phyloP scores from a whole-genome alignment of 2,329 filamentous ascomycete species.

The Endothia cerciana region DNA sequence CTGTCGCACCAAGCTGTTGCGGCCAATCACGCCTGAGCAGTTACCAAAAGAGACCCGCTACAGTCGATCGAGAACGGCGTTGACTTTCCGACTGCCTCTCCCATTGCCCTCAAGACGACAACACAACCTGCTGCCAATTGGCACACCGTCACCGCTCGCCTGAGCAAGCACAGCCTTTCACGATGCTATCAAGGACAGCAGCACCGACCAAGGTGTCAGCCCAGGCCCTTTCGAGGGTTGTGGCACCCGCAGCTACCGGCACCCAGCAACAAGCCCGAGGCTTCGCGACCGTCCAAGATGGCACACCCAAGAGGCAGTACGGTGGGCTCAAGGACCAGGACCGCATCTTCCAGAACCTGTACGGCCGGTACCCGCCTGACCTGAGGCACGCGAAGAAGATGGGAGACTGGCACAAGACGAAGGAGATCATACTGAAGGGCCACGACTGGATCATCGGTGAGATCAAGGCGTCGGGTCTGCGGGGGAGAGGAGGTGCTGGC shows the following conservation, averaged over 20 bases:
- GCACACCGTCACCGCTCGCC: slow-evolving; percentile 40
- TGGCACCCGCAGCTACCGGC: slow-evolving; percentile 45
- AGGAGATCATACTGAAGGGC: slow-evolving; percentile 96
- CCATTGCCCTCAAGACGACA: slow-evolving; percentile 28
- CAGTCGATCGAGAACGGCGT: background rate
- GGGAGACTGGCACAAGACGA: slow-evolving; percentile 99
- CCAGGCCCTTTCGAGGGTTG: slow-evolving; percentile 45
- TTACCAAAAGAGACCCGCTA: slow-evolving; percentile 29
- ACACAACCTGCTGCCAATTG: slow-evolving; percentile 36
- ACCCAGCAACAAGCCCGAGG: slow-evolving; percentile 60
- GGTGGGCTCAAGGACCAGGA: slow-evolving; percentile 95
- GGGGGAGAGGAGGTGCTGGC: slow-evolving; percentile 94
- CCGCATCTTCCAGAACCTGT: slow-evolving; percentile 98
- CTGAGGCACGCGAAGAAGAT: slow-evolving; percentile 95
- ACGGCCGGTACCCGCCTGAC: slow-evolving; percentile 88
- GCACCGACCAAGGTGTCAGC: slow-evolving; percentile 45
- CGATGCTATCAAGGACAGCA: slow-evolving; percentile 50
- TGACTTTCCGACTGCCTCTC: slow-evolving; percentile 29
- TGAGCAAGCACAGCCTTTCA: slow-evolving; percentile 40
- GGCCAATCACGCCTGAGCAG: slow-evolving; percentile 30
- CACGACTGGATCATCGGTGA: slow-evolving; percentile 99
- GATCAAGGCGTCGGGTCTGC: slow-evolving; percentile 93
- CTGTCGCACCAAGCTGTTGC: slow-evolving; percentile 11
- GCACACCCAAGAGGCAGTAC: slow-evolving; percentile 70
- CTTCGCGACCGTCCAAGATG: slow-evolving; percentile 82